phyloP scores from a whole-genome alignment of 2,329 filamentous ascomycete species.

The Aaosphaeria pasadenensis region DNA sequence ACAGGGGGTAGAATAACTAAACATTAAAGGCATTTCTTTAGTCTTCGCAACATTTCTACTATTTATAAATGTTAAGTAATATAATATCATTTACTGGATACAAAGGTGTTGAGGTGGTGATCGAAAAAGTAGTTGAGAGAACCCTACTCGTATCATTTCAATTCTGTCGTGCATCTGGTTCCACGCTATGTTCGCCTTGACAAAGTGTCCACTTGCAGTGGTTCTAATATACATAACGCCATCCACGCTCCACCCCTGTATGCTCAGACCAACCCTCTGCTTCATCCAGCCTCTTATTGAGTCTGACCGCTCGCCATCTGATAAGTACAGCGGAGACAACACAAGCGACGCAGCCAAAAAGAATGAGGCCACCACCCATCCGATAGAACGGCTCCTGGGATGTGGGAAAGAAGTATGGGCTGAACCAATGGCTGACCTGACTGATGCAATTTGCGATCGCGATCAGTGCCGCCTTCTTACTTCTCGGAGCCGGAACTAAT shows the following conservation, averaged over 20 bases:
- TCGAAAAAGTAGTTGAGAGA: too few relatives aligned
- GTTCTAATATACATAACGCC: slow-evolving; percentile 21
- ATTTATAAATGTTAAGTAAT: too few relatives aligned
- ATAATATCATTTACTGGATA: too few relatives aligned
- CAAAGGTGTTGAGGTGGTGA: background rate
- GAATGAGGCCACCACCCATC: slow-evolving; percentile 18
- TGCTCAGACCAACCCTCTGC: slow-evolving; percentile 22
- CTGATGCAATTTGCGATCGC: slow-evolving; percentile 44
- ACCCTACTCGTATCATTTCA: too few relatives aligned
- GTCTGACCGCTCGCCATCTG: slow-evolving; percentile 18
- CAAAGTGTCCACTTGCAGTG: background rate
- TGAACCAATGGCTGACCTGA: slow-evolving; percentile 43
- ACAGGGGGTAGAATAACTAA: too few relatives aligned
- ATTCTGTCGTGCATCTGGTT: background rate
- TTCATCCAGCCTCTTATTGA: slow-evolving; percentile 29
- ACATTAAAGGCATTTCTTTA: too few relatives aligned
- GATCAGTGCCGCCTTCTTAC: slow-evolving; percentile 42
- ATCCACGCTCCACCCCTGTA: slow-evolving; percentile 23
- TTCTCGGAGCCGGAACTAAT: slow-evolving; percentile 39
- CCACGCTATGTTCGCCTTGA: background rate
- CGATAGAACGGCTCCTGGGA: slow-evolving; percentile 21
- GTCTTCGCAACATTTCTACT: too few relatives aligned
- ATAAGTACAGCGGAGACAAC: slow-evolving; percentile 12
- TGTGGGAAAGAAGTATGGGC: slow-evolving; percentile 37
- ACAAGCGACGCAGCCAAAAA: slow-evolving; percentile 23